Base-by-base conservation (phyloP, 1,284 basidiomycete species). In the Trichosporon sp. region DNA sequence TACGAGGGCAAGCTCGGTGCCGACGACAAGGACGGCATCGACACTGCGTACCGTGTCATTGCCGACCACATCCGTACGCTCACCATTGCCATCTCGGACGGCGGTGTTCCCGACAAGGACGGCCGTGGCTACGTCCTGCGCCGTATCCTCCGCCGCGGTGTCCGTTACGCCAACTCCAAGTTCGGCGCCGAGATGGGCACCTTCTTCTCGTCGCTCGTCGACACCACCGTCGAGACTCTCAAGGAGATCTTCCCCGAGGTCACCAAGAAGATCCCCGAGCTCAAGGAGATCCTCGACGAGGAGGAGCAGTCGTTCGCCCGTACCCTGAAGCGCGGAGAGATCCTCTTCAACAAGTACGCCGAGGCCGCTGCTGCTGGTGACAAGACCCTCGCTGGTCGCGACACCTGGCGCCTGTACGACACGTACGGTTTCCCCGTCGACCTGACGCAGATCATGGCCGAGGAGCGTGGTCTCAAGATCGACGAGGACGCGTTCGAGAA, bases 361-460 rank as follows among this genome's bases (percentile, higher is more conserved):
- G 82, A 85, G 29, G 87, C 88, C 65, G 90, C 95, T 9, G 86
- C 87, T 72, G 87, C 90, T 62, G 89, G 89, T 13, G 77, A 85
- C 9, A 91, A 86, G 67, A 87, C 89, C 73, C 88, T 99, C 58
- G 89, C 87, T 73, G 96, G 96, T 18, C 90, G 90, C 77, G 96
- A 99, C 78, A 93, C 98, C 31, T 99, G 96, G 96, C 88, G 93
- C 34, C 85, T 99, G 66, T 99, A 99, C 82, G 97, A 99, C 82
- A 99, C 97, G 0, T 99, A 93, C 81, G 96, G 96, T 53, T 99
- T 99, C 86, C 97, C 96, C 0, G 94, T 95, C 65, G 96, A 99
- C 80, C 85, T 99, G 44, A 99, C 97, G 1, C 89, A 92, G 67
- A 87, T 99, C 73, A 99, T 99, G 96, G 96, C 97, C 27, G 93